Percentiles rank a stretch among this genome's conserved stretches.
These are phyloP conservation scores for Meyerozyma athensensis DNA, from an alignment of 1,139 yeast genomes.

Conservation along the genomic window DNA sequence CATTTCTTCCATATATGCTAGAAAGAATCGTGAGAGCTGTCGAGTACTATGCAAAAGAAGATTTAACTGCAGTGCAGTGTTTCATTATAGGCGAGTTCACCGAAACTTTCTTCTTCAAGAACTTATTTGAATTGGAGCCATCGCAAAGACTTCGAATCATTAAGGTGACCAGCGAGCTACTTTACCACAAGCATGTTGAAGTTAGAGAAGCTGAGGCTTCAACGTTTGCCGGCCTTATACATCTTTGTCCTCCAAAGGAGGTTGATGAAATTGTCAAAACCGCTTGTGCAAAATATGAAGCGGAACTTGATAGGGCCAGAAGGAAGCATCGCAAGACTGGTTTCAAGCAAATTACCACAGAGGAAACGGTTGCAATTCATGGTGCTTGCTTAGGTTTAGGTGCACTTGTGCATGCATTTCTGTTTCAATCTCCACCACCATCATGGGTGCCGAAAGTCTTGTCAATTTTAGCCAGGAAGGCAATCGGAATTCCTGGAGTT, in stretches of 20 bases:
- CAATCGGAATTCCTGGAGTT: conserved; percentile 67
- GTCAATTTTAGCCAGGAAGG: conserved; percentile 62
- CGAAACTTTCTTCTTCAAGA: conserved; percentile 72
- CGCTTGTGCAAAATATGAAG: conserved; percentile 22
- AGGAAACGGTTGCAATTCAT: conserved; percentile 54
- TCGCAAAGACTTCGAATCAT: conserved; percentile 51
- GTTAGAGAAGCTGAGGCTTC: conserved; percentile 74
- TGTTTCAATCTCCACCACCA: conserved; percentile 91
- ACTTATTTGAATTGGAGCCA: conserved; percentile 51
- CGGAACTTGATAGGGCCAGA: conserved; percentile 29
- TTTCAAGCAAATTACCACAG: conserved; percentile 28
- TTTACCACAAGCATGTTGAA: conserved; percentile 66
- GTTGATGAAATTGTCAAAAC: conserved; percentile 30
- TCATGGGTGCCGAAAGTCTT: conserved; percentile 78
- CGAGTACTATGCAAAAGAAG: conserved; percentile 36
- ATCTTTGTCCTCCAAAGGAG: conserved; percentile 64
- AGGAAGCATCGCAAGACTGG: conserved; percentile 27
- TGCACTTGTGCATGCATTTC: conserved; percentile 83
- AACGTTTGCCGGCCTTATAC: conserved; percentile 76
- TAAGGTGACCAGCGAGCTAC: conserved; percentile 45
- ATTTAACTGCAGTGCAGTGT: conserved; percentile 62
- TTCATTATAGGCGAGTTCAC: conserved; percentile 64
- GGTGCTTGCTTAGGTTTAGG: conserved; percentile 91
- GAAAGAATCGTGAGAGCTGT: conserved; percentile 48
- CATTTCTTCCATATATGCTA: conserved; percentile 43